These are phyloP conservation scores for Brassica balearica DNA, from an alignment of 441 rosid genomes.

Conservation along the genomic window DNA sequence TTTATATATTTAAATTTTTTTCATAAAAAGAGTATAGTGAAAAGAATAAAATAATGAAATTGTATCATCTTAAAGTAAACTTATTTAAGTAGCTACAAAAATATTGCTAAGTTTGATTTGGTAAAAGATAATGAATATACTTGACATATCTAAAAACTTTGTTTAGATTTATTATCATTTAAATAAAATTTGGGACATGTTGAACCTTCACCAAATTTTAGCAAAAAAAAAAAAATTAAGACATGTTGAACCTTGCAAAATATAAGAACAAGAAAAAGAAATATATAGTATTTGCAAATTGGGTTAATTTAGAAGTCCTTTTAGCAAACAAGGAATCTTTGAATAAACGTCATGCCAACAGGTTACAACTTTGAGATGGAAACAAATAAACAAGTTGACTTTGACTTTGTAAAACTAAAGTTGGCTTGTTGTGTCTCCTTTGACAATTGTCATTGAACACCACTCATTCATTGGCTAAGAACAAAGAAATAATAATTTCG, in stretches of 20 bases:
- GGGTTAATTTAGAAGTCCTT: constrained; percentile 6
- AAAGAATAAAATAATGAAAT: neutral
- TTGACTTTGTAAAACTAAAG: constrained; percentile 22
- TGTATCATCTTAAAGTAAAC: neutral
- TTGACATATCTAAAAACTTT: neutral
- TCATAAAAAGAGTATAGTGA: neutral
- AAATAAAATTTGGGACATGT: neutral
- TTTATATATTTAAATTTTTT: neutral
- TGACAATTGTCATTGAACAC: neutral
- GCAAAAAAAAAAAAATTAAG: neutral
- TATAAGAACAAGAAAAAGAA: neutral
- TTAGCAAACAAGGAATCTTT: neutral
- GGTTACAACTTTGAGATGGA: constrained; percentile 8
- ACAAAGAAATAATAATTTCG: neutral
- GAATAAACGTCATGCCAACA: constrained; percentile 1
- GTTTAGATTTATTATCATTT: neutral
- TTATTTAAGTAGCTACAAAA: neutral
- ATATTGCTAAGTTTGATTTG: neutral
- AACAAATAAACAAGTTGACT: constrained; percentile 11
- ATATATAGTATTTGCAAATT: constrained; percentile 8
- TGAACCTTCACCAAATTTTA: too few species aligned
- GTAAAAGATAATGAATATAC: neutral
- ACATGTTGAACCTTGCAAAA: neutral
- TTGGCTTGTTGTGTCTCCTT: neutral
- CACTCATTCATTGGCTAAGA: constrained; percentile 14